These are phyloP conservation scores for Brassica balearica DNA, from an alignment of 441 rosid species.

Conservation along the genomic window DNA sequence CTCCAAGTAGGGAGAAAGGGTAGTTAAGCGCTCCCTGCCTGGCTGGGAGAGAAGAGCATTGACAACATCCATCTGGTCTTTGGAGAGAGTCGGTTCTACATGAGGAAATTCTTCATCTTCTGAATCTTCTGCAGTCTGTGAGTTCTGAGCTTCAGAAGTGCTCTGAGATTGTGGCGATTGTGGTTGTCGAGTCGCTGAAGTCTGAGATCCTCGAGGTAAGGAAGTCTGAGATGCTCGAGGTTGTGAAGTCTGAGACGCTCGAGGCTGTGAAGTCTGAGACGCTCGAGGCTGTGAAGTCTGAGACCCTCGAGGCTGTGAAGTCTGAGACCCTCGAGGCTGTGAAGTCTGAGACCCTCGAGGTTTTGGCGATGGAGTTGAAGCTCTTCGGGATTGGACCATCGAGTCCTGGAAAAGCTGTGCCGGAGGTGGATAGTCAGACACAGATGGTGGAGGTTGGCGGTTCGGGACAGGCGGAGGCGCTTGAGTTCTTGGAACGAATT, in stretches of 20 bases:
- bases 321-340: background rate
- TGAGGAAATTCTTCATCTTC: background rate
- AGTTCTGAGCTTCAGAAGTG: background rate
- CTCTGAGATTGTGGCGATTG: background rate
- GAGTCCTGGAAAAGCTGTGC: slow-evolving; percentile 1
- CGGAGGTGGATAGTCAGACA: slow-evolving; percentile 4
- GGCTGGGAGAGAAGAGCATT: background rate
- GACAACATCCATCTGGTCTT: background rate
- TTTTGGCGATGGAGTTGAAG: background rate
- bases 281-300: background rate
- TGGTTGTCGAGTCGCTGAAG: background rate
- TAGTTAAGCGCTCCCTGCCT: background rate
- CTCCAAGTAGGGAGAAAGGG: background rate
- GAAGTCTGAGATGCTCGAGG: too few relatives aligned
- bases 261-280: background rate
- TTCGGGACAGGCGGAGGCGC: background rate
- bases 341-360: background rate
- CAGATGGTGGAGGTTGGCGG: slow-evolving; percentile 1
- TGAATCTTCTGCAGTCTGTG: background rate
- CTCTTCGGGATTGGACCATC: background rate
- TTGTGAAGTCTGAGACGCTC: background rate
- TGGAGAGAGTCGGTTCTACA: background rate
- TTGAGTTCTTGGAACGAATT: background rate
- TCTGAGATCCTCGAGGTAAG: too few relatives aligned
- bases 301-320: too few relatives aligned